Percentiles rank a stretch among this genome's conserved stretches.
Conservation (phyloP, 306 rosid genomes). For the Cucumis cinereus region DNA sequence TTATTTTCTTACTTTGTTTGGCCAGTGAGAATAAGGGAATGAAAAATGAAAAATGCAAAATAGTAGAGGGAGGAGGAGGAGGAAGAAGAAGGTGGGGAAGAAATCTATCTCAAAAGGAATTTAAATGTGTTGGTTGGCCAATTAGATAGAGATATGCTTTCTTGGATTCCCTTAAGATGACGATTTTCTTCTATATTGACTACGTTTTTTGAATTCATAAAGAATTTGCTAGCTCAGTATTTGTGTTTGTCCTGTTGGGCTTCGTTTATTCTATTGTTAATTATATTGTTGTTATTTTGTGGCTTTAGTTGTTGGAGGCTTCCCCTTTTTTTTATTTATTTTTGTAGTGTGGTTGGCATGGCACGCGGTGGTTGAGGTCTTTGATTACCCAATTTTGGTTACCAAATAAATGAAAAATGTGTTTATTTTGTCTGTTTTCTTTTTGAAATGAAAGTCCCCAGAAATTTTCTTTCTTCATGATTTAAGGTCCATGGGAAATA, state of each 20-base stretch:
- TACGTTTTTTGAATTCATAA: neutral
- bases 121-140: neutral
- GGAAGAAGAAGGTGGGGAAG: neutral
- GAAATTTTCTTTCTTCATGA: neutral
- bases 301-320: conserved; percentile 5
- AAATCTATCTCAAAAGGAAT: neutral
- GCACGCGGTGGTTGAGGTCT: conserved; percentile 4
- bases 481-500: neutral
- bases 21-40: conserved; percentile 6
- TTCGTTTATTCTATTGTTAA: neutral
- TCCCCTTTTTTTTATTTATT: neutral
- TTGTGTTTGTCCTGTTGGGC: neutral
- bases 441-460: neutral
- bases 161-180: neutral
- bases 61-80: neutral
- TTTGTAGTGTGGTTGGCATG: neutral
- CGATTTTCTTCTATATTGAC: neutral
- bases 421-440: neutral
- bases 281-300: neutral
- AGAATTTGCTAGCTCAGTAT: neutral
- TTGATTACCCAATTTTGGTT: neutral
- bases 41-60: too few species aligned
- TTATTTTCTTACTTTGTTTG: conserved; percentile 1
- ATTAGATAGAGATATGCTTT: neutral
- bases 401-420: neutral